A percentile compares a stretch with the other conserved stretches of the same genome.
Evolutionary conservation across 2,329 filamentous ascomycete genomes (phyloP).

Genomic region (Dothideomycetes sp.): DNA sequence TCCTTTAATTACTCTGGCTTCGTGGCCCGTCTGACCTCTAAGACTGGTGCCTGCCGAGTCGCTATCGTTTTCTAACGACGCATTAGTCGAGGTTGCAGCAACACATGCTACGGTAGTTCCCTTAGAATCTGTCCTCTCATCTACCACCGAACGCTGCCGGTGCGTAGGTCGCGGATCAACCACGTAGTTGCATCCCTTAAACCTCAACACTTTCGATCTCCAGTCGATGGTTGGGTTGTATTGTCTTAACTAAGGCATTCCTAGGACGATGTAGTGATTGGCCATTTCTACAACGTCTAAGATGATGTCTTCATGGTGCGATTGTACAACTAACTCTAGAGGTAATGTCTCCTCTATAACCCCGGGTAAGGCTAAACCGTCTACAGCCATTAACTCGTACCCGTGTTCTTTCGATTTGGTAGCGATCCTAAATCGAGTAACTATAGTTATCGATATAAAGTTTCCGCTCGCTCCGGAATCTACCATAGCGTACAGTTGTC

Average conservation of each 20-base stretch:
- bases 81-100: neutral
- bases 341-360: constrained; percentile 15
- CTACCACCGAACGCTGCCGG: constrained; percentile 10
- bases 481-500: too few relatives aligned
- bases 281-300: constrained; percentile 16
- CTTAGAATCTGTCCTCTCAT: constrained; percentile 15
- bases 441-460: too few relatives aligned
- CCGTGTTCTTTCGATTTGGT: constrained; percentile 10
- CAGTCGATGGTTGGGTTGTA: constrained; percentile 15
- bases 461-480: too few relatives aligned
- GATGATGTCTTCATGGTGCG: constrained; percentile 14
- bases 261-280: constrained; percentile 15
- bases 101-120: constrained; percentile 2
- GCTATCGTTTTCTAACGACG: neutral
- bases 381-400: constrained; percentile 13
- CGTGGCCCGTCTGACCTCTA: neutral
- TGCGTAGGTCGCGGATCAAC: constrained; percentile 8
- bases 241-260: constrained; percentile 15
- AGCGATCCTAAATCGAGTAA: too few relatives aligned
- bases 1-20: constrained; percentile 3
- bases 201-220: constrained; percentile 15
- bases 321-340: constrained; percentile 11
- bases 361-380: constrained; percentile 14
- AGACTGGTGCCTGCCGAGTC: neutral
- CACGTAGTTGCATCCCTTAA: constrained; percentile 13